phyloP scores from a whole-genome alignment of 2,329 filamentous ascomycete genomes.

The Fusarium scirpi region DNA sequence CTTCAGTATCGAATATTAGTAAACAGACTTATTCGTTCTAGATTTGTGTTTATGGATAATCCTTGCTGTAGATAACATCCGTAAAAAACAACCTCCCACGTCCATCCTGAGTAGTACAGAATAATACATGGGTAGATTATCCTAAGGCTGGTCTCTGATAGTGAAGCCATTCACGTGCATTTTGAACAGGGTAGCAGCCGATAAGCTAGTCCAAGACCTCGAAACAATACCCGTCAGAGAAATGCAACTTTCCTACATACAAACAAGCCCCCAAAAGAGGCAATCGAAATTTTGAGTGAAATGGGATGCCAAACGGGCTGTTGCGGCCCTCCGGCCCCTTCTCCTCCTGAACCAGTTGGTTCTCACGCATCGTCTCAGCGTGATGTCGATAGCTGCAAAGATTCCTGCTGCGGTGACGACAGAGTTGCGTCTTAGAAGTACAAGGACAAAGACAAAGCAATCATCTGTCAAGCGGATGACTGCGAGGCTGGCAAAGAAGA shows the following conservation, averaged over 20 bases:
- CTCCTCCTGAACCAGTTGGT: not conserved
- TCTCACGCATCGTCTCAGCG: not conserved
- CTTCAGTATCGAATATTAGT: not conserved
- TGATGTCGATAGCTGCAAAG: conserved; percentile 9
- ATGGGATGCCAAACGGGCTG: conserved; percentile 34
- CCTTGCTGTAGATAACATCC: not conserved
- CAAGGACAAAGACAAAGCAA: not conserved
- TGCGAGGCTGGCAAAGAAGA: not conserved
- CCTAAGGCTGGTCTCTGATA: too few species aligned
- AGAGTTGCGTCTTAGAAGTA: not conserved
- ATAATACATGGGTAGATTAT: not conserved
- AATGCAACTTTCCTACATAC: not conserved
- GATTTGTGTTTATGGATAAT: not conserved
- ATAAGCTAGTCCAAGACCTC: not conserved
- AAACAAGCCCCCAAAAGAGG: not conserved
- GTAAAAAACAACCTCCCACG: not conserved
- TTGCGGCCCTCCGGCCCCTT: conserved; percentile 22
- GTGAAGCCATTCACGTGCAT: conserved; percentile 29
- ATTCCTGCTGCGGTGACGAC: conserved; percentile 16
- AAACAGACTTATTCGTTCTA: not conserved
- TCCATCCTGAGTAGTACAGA: not conserved
- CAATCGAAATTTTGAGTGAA: not conserved
- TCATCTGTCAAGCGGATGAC: not conserved
- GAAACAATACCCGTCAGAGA: not conserved
- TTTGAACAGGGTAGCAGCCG: not conserved